Conservation (phyloP, 2,329 filamentous ascomycete species). For the Colletotrichum scovillei region DNA sequence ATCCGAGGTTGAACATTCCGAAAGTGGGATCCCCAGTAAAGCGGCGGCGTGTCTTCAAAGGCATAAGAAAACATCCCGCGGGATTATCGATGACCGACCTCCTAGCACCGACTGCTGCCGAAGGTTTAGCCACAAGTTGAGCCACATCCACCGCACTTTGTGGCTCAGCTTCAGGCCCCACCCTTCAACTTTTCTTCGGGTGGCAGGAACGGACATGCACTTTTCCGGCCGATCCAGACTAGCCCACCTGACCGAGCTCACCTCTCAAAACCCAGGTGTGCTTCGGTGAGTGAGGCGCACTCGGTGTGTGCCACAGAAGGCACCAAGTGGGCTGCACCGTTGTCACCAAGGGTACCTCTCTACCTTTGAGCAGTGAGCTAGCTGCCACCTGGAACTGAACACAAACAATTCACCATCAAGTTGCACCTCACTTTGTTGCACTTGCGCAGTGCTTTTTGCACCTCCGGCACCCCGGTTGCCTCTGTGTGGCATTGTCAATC, state of each 20-base stretch:
- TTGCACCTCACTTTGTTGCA: neutral
- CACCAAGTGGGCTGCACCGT: slow-evolving; percentile 12
- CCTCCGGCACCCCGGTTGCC: neutral
- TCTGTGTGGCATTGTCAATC: neutral
- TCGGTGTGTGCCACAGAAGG: neutral
- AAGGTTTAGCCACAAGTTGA: neutral
- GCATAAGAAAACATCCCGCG: slow-evolving; percentile 18
- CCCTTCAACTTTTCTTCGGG: neutral
- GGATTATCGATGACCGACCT: slow-evolving; percentile 28
- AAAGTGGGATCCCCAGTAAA: slow-evolving; percentile 14
- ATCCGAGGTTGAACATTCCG: slow-evolving; percentile 3
- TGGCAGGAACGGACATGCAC: neutral
- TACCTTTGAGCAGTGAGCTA: neutral
- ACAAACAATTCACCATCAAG: neutral
- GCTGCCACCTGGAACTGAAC: neutral
- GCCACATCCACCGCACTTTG: too few relatives aligned
- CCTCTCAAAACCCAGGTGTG: neutral
- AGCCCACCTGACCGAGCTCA: neutral
- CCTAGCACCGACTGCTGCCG: slow-evolving; percentile 22
- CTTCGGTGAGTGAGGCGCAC: neutral
- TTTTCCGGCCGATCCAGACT: neutral
- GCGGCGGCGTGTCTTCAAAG: slow-evolving; percentile 8
- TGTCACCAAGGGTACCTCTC: neutral
- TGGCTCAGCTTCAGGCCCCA: neutral
- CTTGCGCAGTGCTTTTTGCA: neutral